Percentiles rank a stretch among this genome's conserved stretches.
These are phyloP conservation scores for Meyerozyma sp. DNA, from an alignment of 1,139 yeast species.

Conservation along the genomic window DNA sequence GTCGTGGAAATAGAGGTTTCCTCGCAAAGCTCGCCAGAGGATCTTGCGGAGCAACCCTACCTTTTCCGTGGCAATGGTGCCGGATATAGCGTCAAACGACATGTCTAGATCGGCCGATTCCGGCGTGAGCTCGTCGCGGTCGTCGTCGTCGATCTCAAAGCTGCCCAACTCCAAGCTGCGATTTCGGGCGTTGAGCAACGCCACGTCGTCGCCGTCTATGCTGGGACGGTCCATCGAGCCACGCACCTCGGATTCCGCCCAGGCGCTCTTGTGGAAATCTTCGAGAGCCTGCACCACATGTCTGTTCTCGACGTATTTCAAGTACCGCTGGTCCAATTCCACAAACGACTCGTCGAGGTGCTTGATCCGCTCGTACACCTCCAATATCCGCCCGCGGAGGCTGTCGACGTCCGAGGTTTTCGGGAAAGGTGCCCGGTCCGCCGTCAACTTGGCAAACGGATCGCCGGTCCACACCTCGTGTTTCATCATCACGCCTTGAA, in stretches of 20 bases:
- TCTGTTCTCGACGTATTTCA: constrained; percentile 28
- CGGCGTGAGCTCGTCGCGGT: constrained; percentile 1
- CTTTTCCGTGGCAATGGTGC: constrained; percentile 42
- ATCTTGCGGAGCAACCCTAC: constrained; percentile 44
- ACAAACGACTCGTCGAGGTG: constrained; percentile 30
- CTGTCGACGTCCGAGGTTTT: constrained; percentile 28
- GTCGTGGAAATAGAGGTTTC: constrained; percentile 48
- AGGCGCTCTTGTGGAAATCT: constrained; percentile 19
- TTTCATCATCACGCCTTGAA: constrained; percentile 31
- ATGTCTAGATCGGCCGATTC: constrained; percentile 38
- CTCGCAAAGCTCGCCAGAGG: constrained; percentile 52
- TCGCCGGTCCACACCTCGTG: constrained; percentile 23
- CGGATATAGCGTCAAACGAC: constrained; percentile 44
- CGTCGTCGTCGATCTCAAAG: not conserved
- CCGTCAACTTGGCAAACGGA: constrained; percentile 18
- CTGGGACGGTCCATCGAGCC: constrained; percentile 12
- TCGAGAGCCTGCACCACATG: constrained; percentile 27
- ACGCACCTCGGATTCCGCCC: constrained; percentile 3
- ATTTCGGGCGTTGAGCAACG: constrained; percentile 23
- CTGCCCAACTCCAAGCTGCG: constrained; percentile 23
- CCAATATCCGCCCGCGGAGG: constrained; percentile 16
- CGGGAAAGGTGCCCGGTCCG: constrained; percentile 25
- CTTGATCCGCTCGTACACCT: constrained; percentile 22
- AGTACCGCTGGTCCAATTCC: constrained; percentile 16
- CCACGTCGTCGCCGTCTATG: constrained; percentile 30